Conservation (phyloP, 805 yeast genomes). For the Ogataea ganodermae region DNA sequence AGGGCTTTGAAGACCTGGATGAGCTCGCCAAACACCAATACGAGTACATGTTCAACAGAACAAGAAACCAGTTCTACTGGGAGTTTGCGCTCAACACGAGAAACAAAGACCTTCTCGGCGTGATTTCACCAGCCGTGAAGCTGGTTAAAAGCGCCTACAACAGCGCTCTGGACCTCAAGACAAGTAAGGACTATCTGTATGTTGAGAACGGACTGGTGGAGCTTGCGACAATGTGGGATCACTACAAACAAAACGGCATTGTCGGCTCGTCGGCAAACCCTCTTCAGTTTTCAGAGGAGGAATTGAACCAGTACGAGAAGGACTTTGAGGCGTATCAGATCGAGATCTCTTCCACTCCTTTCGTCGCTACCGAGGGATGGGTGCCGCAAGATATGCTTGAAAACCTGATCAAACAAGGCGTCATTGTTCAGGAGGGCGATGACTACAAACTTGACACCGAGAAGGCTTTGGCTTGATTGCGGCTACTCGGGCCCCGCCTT, state of each 20-base stretch:
- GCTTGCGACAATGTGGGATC: constrained; percentile 68
- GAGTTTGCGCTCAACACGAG: constrained; percentile 71
- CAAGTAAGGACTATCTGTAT: constrained; percentile 59
- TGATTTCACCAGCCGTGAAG: constrained; percentile 82
- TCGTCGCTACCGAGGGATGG: constrained; percentile 93
- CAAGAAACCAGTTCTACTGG: constrained; percentile 90
- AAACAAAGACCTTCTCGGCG: constrained; percentile 67
- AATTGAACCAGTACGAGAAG: constrained; percentile 56
- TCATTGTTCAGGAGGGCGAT: constrained; percentile 56
- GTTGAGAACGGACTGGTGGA: constrained; percentile 69
- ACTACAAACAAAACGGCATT: constrained; percentile 58
- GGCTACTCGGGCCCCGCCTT: not conserved
- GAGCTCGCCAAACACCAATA: constrained; percentile 79
- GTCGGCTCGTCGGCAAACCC: constrained; percentile 39
- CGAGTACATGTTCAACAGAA: constrained; percentile 82
- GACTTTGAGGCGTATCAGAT: constrained; percentile 68
- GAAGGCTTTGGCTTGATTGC: constrained; percentile 22
- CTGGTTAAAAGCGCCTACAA: constrained; percentile 64
- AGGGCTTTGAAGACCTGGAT: constrained; percentile 63
- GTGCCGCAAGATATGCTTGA: constrained; percentile 92
- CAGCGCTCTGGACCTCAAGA: constrained; percentile 59
- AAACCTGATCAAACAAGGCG: constrained; percentile 64
- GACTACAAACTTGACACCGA: constrained; percentile 44
- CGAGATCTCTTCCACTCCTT: constrained; percentile 70
- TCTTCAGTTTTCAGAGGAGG: constrained; percentile 56